Base-by-base conservation (phyloP, 805 yeast species). In the Hanseniaspora meyeri region DNA sequence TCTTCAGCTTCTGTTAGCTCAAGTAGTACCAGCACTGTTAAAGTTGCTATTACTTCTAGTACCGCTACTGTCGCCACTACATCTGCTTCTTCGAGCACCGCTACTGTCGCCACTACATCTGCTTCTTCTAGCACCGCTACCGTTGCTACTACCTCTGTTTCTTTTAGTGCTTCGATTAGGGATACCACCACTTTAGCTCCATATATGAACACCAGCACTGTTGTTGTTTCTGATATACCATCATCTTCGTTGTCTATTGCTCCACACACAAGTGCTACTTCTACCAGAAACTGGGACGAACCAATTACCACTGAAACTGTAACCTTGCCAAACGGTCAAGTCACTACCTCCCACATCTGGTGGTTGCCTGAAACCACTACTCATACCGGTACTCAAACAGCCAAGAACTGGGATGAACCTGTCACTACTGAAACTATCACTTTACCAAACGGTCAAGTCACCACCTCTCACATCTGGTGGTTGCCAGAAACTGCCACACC, bases 401-500 rank as follows among this genome's bases (percentile, higher is more conserved):
- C 52, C 42, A 32, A 57, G 8, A 42, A 61, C 24, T 12, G 40
- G 43, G 27, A 46, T 32, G 19, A 57, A 51, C 45, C 59, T 19
- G 47, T 56, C 12, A 47, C 59, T 39, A 43, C 58, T n/a, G 32
- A 58, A 11, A 29, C 57, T 14, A 43, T 60, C 17, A 45, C 60
- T 10, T 38, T 64, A 9, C 27, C 55, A 20, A 29, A 61, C 16
- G 32, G 59, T 11, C 39, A 59, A 12, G 40, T 60, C 24, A 19
- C 64, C 46, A 43, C 61, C 2, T 34, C 63, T 20, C 54, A 48
- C 27, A 43, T 55, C 24, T 55, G 58, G 58, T 55, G 58, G 58
- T 24, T 24, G 27, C 27, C 27, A 24, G 27, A 24, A 5, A 4
- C 27, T 24, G 5, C 27, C 27, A 3, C 27, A 24, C 3, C 27